Evolutionary conservation across 179 eudicot species (phyloP).

Genomic region (Nepenthes alata): DNA sequence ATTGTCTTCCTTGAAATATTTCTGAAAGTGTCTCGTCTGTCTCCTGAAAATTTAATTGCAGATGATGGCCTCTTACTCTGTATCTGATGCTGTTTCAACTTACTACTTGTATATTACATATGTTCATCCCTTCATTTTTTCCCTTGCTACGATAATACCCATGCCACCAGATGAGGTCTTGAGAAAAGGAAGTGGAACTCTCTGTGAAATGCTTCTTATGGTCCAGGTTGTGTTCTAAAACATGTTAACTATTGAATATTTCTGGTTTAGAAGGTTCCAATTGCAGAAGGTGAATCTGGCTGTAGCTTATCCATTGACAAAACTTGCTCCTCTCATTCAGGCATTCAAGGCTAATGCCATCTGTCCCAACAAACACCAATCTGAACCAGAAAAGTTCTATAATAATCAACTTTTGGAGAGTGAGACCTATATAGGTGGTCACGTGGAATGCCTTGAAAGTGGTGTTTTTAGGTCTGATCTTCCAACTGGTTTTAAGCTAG

Average conservation of each 20-base stretch:
- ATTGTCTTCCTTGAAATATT: slow-evolving; percentile 2
- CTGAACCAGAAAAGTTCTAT: slow-evolving; percentile 86
- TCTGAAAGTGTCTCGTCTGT: slow-evolving; percentile 15
- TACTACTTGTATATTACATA: slow-evolving; percentile 97
- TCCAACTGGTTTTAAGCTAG: slow-evolving; percentile 89
- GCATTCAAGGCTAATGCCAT: slow-evolving; percentile 85
- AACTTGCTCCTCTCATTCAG: slow-evolving; percentile 28
- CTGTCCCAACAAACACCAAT: slow-evolving; percentile 93
- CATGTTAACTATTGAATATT: neutral
- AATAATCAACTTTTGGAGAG: slow-evolving; percentile 79
- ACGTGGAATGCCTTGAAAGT: slow-evolving; percentile 98
- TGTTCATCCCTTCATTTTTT: slow-evolving; percentile 96
- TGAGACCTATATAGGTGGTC: slow-evolving; percentile 98
- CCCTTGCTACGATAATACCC: slow-evolving; percentile 94
- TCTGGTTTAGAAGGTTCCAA: neutral
- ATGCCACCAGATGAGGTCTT: slow-evolving; percentile 99
- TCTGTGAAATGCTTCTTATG: slow-evolving; percentile 99
- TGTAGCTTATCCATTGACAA: neutral
- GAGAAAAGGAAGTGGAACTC: slow-evolving; percentile 99
- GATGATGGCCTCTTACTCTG: slow-evolving; percentile 99
- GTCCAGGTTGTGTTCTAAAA: slow-evolving; percentile 61
- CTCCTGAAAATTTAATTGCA: slow-evolving; percentile 23
- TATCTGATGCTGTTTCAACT: slow-evolving; percentile 98
- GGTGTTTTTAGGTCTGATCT: slow-evolving; percentile 99
- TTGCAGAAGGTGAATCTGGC: neutral